phyloP scores from a whole-genome alignment of 306 rosid species.

The Nissolia schottii region DNA sequence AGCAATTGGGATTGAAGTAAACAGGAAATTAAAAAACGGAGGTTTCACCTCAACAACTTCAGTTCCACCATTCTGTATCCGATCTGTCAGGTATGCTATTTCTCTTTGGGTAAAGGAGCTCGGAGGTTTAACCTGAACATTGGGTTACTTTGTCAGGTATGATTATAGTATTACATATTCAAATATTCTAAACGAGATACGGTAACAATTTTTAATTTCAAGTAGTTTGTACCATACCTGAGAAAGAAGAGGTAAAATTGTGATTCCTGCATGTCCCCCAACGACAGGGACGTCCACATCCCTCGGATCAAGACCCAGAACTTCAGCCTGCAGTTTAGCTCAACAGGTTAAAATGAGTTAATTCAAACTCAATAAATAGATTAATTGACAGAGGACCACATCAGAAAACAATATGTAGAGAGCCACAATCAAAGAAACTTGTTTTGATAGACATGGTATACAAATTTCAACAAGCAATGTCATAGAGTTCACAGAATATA shows the following conservation, averaged over 20 bases:
- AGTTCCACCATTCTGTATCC: constrained; percentile 95
- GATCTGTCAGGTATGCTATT: constrained; percentile 66
- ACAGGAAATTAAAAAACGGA: not conserved
- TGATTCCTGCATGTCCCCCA: constrained; percentile 94
- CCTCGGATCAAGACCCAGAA: constrained; percentile 81
- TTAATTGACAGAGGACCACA: not conserved
- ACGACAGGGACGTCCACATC: constrained; percentile 92
- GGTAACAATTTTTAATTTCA: not conserved
- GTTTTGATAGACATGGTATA: not conserved
- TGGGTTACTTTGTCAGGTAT: not conserved
- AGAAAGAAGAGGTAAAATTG: constrained; percentile 93
- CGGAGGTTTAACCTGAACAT: constrained; percentile 77
- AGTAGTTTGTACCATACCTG: constrained; percentile 51
- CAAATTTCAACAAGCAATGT: not conserved
- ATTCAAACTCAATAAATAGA: not conserved
- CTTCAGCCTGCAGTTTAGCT: constrained; percentile 66
- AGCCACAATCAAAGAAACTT: not conserved
- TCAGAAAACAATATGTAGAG: not conserved
- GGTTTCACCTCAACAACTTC: constrained; percentile 90
- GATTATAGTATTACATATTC: not conserved
- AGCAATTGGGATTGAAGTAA: not conserved
- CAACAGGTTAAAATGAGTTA: not conserved
- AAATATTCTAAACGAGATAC: not conserved
- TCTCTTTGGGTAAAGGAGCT: constrained; percentile 67
- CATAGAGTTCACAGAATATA: not conserved